Evolutionary conservation across 306 rosid species (phyloP).

Genomic region (Mimosa pudica): DNA sequence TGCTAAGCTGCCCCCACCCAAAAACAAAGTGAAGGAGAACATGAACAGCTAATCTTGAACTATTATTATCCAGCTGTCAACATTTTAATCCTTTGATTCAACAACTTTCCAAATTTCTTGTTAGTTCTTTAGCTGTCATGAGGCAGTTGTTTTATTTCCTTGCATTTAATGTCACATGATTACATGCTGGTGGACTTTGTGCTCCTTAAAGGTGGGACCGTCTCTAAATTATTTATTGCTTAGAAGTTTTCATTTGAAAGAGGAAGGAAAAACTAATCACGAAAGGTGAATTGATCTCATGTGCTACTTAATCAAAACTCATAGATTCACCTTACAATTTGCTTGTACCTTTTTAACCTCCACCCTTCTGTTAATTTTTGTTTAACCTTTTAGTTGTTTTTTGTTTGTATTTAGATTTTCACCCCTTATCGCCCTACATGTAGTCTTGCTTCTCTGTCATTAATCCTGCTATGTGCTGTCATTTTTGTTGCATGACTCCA

Average conservation of each 20-base stretch:
- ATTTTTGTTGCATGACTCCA: neutral
- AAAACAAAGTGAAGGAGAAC: neutral
- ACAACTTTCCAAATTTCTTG: neutral
- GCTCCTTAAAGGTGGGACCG: neutral
- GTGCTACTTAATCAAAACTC: neutral
- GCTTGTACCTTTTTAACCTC: neutral
- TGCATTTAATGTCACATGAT: neutral
- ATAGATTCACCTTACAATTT: neutral
- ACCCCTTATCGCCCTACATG: neutral
- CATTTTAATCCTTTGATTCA: neutral
- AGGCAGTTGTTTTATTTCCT: constrained; percentile 6
- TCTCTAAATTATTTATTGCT: neutral
- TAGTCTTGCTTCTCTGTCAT: neutral
- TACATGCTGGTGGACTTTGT: neutral
- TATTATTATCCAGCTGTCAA: constrained; percentile 11
- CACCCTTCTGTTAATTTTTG: too few species aligned
- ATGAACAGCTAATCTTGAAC: neutral
- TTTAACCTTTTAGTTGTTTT: neutral
- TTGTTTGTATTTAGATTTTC: neutral
- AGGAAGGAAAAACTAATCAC: neutral
- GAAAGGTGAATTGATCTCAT: neutral
- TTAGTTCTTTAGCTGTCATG: neutral
- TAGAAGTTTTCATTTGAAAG: neutral
- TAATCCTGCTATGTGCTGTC: neutral
- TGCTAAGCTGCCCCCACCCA: neutral